Evolutionary conservation across 2,329 filamentous ascomycete genomes (phyloP).

Genomic region (Alternaria ethzedia): DNA sequence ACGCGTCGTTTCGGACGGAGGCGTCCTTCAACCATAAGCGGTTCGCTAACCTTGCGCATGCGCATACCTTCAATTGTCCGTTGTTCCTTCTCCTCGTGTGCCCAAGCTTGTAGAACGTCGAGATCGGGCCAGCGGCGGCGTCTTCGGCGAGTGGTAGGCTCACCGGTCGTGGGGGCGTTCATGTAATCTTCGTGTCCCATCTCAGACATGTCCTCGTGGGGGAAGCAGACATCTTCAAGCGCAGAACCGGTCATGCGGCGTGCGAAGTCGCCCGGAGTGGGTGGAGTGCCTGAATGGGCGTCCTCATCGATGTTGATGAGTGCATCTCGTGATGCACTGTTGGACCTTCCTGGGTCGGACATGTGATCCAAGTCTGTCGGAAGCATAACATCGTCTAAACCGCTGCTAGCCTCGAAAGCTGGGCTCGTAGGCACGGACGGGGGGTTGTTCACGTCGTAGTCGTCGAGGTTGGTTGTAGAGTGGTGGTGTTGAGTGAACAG

Average conservation of each 20-base stretch:
- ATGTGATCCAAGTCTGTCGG: slow-evolving; percentile 63
- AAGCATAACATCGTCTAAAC: slow-evolving; percentile 70
- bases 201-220: slow-evolving; percentile 78
- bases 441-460: slow-evolving; percentile 70
- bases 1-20: slow-evolving; percentile 76
- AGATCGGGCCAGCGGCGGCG: slow-evolving; percentile 83
- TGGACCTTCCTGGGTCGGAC: slow-evolving; percentile 23
- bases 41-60: slow-evolving; percentile 91
- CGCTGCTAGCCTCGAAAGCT: slow-evolving; percentile 58
- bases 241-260: slow-evolving; percentile 61
- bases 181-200: slow-evolving; percentile 76
- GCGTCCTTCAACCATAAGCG: slow-evolving; percentile 87
- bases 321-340: slow-evolving; percentile 49
- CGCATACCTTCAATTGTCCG: slow-evolving; percentile 77
- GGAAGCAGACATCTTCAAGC: slow-evolving; percentile 92
- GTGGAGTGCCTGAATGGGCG: slow-evolving; percentile 55
- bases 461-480: slow-evolving; percentile 43
- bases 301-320: slow-evolving; percentile 62
- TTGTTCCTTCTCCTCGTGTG: slow-evolving; percentile 85
- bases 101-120: slow-evolving; percentile 85
- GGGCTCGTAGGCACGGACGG: slow-evolving; percentile 68
- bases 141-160: slow-evolving; percentile 53
- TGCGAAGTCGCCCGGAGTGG: slow-evolving; percentile 31
- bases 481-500: slow-evolving; percentile 36
- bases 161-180: slow-evolving; percentile 55